Evolutionary conservation across 192 early-diverging fungal genomes (phyloP).

Genomic region (Mortierella claussenii): DNA sequence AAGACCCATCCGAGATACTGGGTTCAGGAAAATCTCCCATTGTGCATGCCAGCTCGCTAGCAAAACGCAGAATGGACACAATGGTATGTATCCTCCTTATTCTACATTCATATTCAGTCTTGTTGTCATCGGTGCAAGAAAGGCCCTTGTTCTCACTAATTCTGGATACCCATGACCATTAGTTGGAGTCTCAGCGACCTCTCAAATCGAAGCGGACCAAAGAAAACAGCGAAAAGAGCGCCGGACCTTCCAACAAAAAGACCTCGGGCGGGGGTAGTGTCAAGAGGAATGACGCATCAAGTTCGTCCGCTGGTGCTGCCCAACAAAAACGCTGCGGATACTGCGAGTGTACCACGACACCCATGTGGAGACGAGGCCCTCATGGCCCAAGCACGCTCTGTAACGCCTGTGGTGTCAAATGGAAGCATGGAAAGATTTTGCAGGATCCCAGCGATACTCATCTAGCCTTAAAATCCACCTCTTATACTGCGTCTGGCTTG

Average conservation of each 20-base stretch:
- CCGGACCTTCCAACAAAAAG: constrained; percentile 2
- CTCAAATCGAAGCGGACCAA: constrained; percentile 16
- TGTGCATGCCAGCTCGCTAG: neutral
- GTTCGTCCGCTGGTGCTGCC: constrained; percentile 6
- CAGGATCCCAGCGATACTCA: constrained; percentile 28
- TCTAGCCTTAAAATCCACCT: neutral
- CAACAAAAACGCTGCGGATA: constrained; percentile 65
- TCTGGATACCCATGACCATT: too few relatives aligned
- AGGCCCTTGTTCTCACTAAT: too few relatives aligned
- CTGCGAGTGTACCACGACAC: constrained; percentile 71
- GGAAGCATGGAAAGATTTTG: constrained; percentile 82
- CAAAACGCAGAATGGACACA: constrained; percentile 21
- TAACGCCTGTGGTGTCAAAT: constrained; percentile 82
- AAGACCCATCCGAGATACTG: constrained; percentile 35
- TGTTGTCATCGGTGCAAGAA: too few relatives aligned
- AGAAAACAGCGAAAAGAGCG: constrained; percentile 9
- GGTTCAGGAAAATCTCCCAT: constrained; percentile 19
- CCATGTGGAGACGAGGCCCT: constrained; percentile 83
- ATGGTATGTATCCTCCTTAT: constrained; percentile 10
- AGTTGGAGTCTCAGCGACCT: too few relatives aligned
- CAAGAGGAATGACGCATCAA: constrained; percentile 12
- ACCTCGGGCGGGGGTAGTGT: neutral
- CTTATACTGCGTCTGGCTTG: neutral
- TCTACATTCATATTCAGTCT: neutral
- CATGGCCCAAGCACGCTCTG: constrained; percentile 76